phyloP scores from a whole-genome alignment of 2,329 filamentous ascomycete species.

The Lasiodiplodia hormozganensis region DNA sequence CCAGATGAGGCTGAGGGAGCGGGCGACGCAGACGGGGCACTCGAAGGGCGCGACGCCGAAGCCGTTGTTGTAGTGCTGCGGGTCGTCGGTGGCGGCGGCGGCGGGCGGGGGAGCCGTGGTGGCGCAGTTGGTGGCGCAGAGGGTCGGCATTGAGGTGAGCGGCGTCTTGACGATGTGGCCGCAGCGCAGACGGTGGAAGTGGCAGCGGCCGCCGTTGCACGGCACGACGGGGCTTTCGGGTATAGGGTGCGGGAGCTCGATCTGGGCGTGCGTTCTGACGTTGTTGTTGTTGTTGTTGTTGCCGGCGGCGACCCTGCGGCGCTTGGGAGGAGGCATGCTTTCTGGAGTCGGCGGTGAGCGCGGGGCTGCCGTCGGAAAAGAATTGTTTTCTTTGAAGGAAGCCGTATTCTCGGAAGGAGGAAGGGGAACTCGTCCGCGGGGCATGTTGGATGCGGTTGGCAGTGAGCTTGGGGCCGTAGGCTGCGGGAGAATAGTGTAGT shows the following conservation, averaged over 20 bases:
- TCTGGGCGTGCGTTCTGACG: not conserved
- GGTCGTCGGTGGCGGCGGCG: not conserved
- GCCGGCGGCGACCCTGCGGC: not conserved
- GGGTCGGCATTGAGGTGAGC: not conserved
- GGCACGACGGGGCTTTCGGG: not conserved
- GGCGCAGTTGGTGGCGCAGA: slow-evolving; percentile 15
- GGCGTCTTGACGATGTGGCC: slow-evolving; percentile 10
- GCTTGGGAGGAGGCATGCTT: not conserved
- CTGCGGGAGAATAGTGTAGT: too few relatives aligned
- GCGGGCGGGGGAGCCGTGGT: not conserved
- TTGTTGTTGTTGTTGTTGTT: not conserved
- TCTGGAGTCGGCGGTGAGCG: too few relatives aligned
- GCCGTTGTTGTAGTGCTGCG: not conserved
- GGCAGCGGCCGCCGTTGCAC: not conserved
- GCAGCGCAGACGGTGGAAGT: slow-evolving; percentile 24
- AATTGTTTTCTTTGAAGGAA: too few relatives aligned
- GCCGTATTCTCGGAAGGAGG: too few relatives aligned
- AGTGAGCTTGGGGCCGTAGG: too few relatives aligned
- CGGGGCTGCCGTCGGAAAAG: too few relatives aligned
- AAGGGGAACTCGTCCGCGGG: too few relatives aligned
- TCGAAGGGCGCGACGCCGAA: slow-evolving; percentile 2
- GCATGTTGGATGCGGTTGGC: too few relatives aligned
- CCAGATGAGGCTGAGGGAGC: not conserved
- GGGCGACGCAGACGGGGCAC: slow-evolving; percentile 11
- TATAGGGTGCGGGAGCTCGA: not conserved